Base-by-base conservation (phyloP, 2,329 filamentous ascomycete genomes). In the Fusarium cicatricum region DNA sequence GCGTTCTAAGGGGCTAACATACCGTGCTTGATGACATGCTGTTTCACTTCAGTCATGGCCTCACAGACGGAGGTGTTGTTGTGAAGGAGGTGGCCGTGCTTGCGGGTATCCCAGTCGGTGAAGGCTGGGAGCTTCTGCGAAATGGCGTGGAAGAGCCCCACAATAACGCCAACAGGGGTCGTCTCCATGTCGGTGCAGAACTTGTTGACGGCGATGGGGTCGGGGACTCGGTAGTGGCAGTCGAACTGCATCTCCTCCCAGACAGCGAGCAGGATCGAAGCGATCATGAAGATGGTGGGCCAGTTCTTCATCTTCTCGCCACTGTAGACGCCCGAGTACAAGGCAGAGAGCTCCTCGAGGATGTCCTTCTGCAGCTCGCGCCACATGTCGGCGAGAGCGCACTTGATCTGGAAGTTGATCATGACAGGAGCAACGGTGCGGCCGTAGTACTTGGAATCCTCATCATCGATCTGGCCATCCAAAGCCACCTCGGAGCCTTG, bases 341-440 rank as follows among this genome's bases (percentile, higher is more conserved):
- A 84, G 7, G 86, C 80, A 2, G 94, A 97, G 1, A 98, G 85
- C 80, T 98, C 94, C 79, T 96, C 93, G 3, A 98, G 83, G 32
- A 97, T 92, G 68, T 97, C 94, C 80, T 96, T 96, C 75, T 97
- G 93, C 53, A 98, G 82, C 76, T 97, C 93, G 64, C 94, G 92
- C 94, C 94, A 98, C 91, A 97, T 96, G 71, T 96, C 92, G 64
- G 93, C 94, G 78, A 98, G 88, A 49, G 93, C 93, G 70, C 91
- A 95, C 85, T 98, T 98, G 82, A 98, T 92, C 80, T 97, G 92
- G 85, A 97, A 97, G 82, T 97, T 98, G 85, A 98, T 96, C 93
- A 98, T 96, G 72, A 97, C 93, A 11, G 94, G 94, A 14, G 94
- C 94, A 60, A 97, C 88, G 31, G 90, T 93, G 81, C 94, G 94